A percentile compares a stretch with the other conserved stretches of the same genome.
phyloP scores from a whole-genome alignment of 495 filamentous ascomycete species.

The Penicillium canariense region DNA sequence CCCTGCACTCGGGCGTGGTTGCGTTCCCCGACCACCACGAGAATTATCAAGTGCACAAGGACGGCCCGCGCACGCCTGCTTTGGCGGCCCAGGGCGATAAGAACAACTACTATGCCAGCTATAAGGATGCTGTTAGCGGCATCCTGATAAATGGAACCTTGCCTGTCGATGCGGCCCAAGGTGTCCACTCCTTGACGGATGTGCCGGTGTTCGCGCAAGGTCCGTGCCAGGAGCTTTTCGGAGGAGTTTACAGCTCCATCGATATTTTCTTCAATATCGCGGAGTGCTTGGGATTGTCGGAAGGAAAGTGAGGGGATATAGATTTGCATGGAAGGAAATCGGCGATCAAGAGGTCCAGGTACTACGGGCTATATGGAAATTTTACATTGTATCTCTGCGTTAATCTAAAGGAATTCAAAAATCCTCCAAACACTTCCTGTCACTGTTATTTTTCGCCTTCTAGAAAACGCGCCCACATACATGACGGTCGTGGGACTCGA shows the following conservation, averaged over 20 bases:
- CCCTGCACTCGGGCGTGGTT: constrained; percentile 61
- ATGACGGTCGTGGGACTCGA: too few relatives aligned
- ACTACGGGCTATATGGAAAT: too few relatives aligned
- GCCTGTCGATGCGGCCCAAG: constrained; percentile 51
- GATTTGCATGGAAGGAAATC: background rate
- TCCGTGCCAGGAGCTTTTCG: constrained; percentile 69
- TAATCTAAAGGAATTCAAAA: too few relatives aligned
- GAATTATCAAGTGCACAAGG: constrained; percentile 60
- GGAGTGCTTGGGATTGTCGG: constrained; percentile 60
- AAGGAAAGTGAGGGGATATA: background rate
- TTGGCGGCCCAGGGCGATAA: constrained; percentile 29
- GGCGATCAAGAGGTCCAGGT: too few relatives aligned
- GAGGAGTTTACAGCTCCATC: constrained; percentile 63
- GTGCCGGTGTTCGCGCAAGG: constrained; percentile 72
- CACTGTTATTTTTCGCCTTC: too few relatives aligned
- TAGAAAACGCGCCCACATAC: too few relatives aligned
- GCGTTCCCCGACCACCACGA: constrained; percentile 67
- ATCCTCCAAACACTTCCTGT: too few relatives aligned
- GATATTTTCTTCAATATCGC: constrained; percentile 75
- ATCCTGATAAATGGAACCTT: constrained; percentile 69
- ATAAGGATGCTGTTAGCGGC: constrained; percentile 59
- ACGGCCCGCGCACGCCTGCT: constrained; percentile 57
- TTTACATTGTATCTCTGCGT: too few relatives aligned
- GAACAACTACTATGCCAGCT: constrained; percentile 56
- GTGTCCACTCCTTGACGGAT: constrained; percentile 72